phyloP scores from a whole-genome alignment of 1,284 basidiomycete genomes.

The Puccinia sorghi region DNA sequence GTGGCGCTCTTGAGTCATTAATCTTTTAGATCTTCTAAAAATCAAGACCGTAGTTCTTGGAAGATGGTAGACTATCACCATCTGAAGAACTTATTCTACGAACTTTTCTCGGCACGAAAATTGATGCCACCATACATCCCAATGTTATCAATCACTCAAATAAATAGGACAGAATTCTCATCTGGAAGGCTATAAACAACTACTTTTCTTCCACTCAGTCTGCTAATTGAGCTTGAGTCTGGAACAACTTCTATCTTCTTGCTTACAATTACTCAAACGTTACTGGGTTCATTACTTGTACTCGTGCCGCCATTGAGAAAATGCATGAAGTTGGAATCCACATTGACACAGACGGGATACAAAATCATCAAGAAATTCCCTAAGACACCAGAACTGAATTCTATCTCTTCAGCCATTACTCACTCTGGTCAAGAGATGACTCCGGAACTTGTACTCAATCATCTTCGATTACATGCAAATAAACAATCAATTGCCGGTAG shows the following conservation, averaged over 20 bases:
- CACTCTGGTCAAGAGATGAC: not conserved
- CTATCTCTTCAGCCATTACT: not conserved
- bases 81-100: no score
- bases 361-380: not conserved
- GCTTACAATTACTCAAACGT: not conserved
- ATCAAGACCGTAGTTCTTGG: no score
- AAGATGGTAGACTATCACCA: no score
- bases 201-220: not conserved
- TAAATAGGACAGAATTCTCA: no score
- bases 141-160: no score
- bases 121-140: no score
- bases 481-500: not conserved
- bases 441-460: not conserved
- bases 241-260: not conserved
- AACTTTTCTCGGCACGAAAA: no score
- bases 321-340: not conserved
- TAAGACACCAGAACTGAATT: not conserved
- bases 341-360: not conserved
- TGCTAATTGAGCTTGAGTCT: not conserved
- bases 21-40: no score
- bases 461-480: not conserved
- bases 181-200: not conserved
- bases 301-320: not conserved
- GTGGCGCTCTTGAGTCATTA: no score
- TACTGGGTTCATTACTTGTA: not conserved